phyloP scores from a whole-genome alignment of 805 yeast genomes.

The Pichia phayaonensis region DNA sequence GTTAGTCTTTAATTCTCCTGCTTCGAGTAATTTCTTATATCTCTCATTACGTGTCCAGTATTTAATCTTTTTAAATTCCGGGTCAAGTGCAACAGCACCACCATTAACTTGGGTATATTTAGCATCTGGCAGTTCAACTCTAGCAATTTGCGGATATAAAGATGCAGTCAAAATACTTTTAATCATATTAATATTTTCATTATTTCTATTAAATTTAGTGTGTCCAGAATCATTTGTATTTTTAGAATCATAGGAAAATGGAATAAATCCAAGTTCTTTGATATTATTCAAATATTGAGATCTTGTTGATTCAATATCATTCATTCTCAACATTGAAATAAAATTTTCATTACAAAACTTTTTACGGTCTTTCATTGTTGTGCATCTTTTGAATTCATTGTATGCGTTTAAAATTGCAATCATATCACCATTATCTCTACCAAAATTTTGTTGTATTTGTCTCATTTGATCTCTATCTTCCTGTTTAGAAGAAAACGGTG shows the following conservation, averaged over 20 bases:
- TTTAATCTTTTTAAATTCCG: constrained; percentile 66
- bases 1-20: constrained; percentile 8
- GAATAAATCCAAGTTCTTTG: constrained; percentile 71
- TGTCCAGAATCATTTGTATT: constrained; percentile 8
- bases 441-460: constrained; percentile 30
- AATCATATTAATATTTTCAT: constrained; percentile 41
- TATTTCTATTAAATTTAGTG: constrained; percentile 41
- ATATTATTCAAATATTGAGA: constrained; percentile 63
- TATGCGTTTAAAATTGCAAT: constrained; percentile 58
- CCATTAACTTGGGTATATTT: constrained; percentile 59
- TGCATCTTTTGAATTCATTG: constrained; percentile 38
- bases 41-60: constrained; percentile 66
- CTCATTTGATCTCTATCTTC: constrained; percentile 64
- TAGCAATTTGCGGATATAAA: constrained; percentile 73
- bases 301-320: constrained; percentile 65
- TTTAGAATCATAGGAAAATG: constrained; percentile 36
- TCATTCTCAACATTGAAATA: constrained; percentile 55
- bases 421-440: constrained; percentile 64
- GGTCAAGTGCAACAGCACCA: constrained; percentile 83
- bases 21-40: constrained; percentile 25
- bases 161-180: constrained; percentile 72
- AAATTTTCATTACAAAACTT: constrained; percentile 48
- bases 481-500: constrained; percentile 57
- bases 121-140: constrained; percentile 76
- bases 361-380: constrained; percentile 26